Conservation (phyloP, 176 grass and related monocot species). For the Carex pumila region DNA sequence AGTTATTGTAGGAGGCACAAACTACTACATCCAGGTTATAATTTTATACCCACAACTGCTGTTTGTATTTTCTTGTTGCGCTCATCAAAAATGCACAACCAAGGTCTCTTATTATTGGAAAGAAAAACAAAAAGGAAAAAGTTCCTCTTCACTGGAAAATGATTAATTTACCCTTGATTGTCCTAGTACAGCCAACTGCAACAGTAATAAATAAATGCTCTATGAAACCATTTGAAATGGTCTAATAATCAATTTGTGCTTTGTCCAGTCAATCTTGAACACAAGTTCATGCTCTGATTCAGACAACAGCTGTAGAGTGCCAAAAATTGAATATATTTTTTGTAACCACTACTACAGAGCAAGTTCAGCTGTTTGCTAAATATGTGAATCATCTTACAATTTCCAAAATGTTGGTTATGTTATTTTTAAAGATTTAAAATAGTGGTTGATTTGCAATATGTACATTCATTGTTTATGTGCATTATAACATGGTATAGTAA, state of each 20-base stretch:
- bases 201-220: background rate
- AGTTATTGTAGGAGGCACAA: conserved; percentile 87
- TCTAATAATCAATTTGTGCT: background rate
- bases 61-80: background rate
- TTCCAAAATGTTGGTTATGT: background rate
- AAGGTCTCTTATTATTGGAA: background rate
- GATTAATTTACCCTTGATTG: background rate
- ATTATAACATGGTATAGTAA: background rate
- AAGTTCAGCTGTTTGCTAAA: background rate
- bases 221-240: background rate
- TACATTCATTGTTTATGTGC: background rate
- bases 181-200: background rate
- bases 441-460: background rate
- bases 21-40: conserved; percentile 91
- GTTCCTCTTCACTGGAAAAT: background rate
- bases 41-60: background rate
- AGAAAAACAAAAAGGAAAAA: background rate
- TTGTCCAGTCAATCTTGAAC: background rate
- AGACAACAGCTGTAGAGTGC: background rate
- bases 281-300: background rate
- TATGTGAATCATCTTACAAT: background rate
- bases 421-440: background rate
- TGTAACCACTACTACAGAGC: background rate
- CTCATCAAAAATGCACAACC: background rate
- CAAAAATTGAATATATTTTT: background rate